Evolutionary conservation across 495 filamentous ascomycete genomes (phyloP).

Genomic region (Daldinia loculata): DNA sequence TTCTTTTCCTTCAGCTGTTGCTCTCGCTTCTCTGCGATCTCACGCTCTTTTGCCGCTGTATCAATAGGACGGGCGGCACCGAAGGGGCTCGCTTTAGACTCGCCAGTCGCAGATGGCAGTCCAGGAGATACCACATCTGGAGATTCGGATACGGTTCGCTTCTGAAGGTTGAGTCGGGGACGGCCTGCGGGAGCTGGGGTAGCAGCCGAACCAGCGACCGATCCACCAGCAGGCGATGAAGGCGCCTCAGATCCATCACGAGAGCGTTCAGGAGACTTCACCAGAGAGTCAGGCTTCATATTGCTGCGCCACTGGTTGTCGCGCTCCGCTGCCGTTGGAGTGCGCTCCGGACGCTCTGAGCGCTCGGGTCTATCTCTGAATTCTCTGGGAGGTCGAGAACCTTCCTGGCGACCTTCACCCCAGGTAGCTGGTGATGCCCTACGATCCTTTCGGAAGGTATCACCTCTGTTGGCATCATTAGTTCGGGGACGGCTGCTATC

Average conservation of each 20-base stretch:
- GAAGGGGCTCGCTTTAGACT: conserved; percentile 89
- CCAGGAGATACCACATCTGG: conserved; percentile 60
- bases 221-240: conserved; percentile 66
- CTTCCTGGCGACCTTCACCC: conserved; percentile 85
- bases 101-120: conserved; percentile 55
- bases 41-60: conserved; percentile 83
- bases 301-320: conserved; percentile 86
- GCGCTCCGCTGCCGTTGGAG: conserved; percentile 83
- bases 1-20: conserved; percentile 79
- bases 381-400: conserved; percentile 83
- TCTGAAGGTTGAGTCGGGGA: conserved; percentile 82
- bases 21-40: conserved; percentile 87
- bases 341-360: conserved; percentile 74
- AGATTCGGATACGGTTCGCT: conserved; percentile 84
- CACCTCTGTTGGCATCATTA: conserved; percentile 65
- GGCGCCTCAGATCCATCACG: conserved; percentile 72
- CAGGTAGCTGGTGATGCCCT: conserved; percentile 77
- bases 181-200: conserved; percentile 65
- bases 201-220: conserved; percentile 55
- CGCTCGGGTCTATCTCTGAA: conserved; percentile 79
- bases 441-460: conserved; percentile 64
- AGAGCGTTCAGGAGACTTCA: conserved; percentile 54
- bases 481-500: conserved; percentile 75
- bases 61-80: conserved; percentile 91
- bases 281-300: conserved; percentile 77